Evolutionary conservation across 139 green algal species (phyloP), one percentile per base, ranked within the genome.

Genomic region (Volvox reticuliferus): DNA sequence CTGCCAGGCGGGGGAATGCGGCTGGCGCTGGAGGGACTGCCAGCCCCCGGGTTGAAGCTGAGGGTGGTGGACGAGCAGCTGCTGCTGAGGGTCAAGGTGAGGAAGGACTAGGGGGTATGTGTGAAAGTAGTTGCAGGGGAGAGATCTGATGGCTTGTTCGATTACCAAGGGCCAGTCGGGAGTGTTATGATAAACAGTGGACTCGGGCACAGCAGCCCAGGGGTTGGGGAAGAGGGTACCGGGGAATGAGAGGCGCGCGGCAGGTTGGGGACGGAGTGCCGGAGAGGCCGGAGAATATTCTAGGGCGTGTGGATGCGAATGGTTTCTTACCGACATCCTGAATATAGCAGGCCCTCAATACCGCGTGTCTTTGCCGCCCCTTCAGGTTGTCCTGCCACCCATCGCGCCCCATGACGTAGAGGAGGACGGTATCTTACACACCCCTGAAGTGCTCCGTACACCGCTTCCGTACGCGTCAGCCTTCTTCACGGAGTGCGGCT

Each of bases 71-170:
- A 92, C 65, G 36, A 79, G 61, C 71, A 91, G 33, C 83, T 91
- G 44, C 68, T 94, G 21, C 35, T 95, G 55, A 61, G 88, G 2
- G 79, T 93, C 78, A 93, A 93, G 91, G 91, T 95, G 90, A 26
- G 78, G 55, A 86, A 44, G 61, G 19, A 3, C 2, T 33, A 26
- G 2, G 82, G 32, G 32, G 17, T 26, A 32, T 50, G 61, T 30
- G 55, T 19, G 61, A 62, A 28, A 9, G 28, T 50, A 28, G 81
- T 19, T 35, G 22, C 61, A 55, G 14, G n/a, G 61, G 55, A 55
- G 55, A 28, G 1, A 32, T 68, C 44, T 55, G 44, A 55, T 9
- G 9, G 44, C 44, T 55, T 9, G 9, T 55, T 55, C 44, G 44
- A 9, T 9, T 9, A 55, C 44, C 44, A 55, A 55, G 44, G 44